phyloP scores from a whole-genome alignment of 352 stramenopile genomes.

The Lagenidium giganteum region DNA sequence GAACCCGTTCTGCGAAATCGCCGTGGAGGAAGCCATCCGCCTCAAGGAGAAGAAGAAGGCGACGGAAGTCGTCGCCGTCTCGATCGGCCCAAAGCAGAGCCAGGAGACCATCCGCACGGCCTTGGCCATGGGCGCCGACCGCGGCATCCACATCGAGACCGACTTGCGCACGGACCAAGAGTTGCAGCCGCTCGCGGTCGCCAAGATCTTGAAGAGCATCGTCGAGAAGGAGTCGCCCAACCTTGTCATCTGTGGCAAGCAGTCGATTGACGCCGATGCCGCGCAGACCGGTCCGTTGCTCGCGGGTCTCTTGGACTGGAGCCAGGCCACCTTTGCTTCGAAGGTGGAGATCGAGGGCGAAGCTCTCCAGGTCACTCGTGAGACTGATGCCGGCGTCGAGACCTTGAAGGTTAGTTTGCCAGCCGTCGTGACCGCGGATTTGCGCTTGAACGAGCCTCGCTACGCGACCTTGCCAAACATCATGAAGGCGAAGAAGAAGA shows the following conservation, averaged over 20 bases:
- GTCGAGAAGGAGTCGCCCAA: conserved; percentile 91
- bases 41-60: conserved; percentile 98
- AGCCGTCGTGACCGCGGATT: conserved; percentile 96
- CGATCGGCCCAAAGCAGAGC: conserved; percentile 96
- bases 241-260: conserved; percentile 97
- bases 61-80: conserved; percentile 94
- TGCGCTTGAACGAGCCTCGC: conserved; percentile 98
- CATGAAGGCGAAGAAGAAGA: conserved; percentile 98
- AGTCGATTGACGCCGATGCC: conserved; percentile 89
- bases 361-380: conserved; percentile 82
- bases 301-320: conserved; percentile 94
- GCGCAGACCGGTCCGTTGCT: conserved; percentile 92
- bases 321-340: conserved; percentile 97
- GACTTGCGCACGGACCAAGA: conserved; percentile 97
- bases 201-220: conserved; percentile 94
- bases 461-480: conserved; percentile 99
- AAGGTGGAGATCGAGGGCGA: conserved; percentile 77
- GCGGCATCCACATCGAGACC: conserved; percentile 96
- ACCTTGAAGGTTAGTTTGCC: conserved; percentile 87
- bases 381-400: conserved; percentile 94
- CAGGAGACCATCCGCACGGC: conserved; percentile 96
- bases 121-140: conserved; percentile 92
- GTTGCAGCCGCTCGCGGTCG: conserved; percentile 96
- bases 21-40: conserved; percentile 96
- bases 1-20: conserved; percentile 99